A percentile compares a stretch with the other conserved stretches of the same genome.
Conservation (phyloP, 352 stramenopile genomes). For the Phytophthora litchii region DNA sequence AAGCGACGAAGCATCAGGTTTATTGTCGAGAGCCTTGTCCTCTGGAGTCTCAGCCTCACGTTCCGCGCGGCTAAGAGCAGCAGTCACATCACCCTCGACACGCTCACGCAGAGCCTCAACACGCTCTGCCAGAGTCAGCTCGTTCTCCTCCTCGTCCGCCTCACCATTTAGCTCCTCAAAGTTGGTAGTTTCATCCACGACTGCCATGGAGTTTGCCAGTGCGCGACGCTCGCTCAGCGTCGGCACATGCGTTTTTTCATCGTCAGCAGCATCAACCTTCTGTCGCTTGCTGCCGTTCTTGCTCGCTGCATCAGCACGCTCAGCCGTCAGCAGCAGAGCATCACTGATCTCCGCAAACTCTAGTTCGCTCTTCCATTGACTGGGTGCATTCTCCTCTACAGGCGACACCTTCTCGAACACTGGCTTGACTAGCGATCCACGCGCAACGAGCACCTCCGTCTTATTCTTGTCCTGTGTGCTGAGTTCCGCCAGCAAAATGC, state of each 20-base stretch:
- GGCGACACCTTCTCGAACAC: conserved; percentile 75
- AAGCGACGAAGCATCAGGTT: conserved; percentile 84
- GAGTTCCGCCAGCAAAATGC: conserved; percentile 52
- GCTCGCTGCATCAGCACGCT: conserved; percentile 36
- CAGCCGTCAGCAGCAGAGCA: conserved; percentile 61
- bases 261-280: conserved; percentile 48
- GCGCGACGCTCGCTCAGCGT: conserved; percentile 74
- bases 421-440: conserved; percentile 75
- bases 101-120: conserved; percentile 79
- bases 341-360: conserved; percentile 67
- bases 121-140: conserved; percentile 76
- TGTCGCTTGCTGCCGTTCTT: conserved; percentile 64
- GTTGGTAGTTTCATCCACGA: conserved; percentile 62
- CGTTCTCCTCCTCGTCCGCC: conserved; percentile 57
- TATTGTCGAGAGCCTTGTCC: conserved; percentile 37
- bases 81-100: conserved; percentile 73
- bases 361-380: conserved; percentile 62
- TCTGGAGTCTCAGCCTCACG: conserved; percentile 45
- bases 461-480: conserved; percentile 32
- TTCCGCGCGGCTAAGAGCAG: conserved; percentile 59
- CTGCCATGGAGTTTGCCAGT: conserved; percentile 56
- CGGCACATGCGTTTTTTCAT: conserved; percentile 73
- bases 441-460: conserved; percentile 63
- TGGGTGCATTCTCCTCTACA: conserved; percentile 57
- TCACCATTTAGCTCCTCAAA: conserved; percentile 64